Base-by-base conservation (phyloP, 1,284 basidiomycete species). In the Hypsizygus ulmarius region DNA sequence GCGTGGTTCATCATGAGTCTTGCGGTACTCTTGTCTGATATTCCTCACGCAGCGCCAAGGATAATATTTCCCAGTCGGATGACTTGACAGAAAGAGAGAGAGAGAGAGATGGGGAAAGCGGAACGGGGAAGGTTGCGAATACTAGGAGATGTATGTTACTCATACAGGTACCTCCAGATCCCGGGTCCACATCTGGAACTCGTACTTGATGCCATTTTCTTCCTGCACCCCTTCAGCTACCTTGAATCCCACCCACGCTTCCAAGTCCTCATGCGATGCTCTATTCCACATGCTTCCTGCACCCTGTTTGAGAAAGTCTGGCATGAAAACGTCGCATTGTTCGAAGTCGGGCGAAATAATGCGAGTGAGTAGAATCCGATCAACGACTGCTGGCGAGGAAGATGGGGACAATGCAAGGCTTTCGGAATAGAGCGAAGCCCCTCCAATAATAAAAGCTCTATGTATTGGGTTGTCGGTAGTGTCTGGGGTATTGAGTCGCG, bases 101-200 rank as follows among this genome's bases (percentile, higher is more conserved):
- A 36, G 16, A 10, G 28, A 19, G 28, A 32, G 12, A 32, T 27
- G 10, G 3, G 5, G 16, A 18, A 10, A 28, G 12, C 1, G 25
- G 42, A 35, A 25, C 7, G 36, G 45, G 9, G 39, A 34, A 18
- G 37, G 34, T 3, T 42, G 12, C 7, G 38, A 18, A 28, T 25
- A 11, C 29, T 49, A 33, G 14, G 12, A 25, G 34, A 28, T 25
- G 36, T 29, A 39, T 39, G 33, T 19, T 8, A 21, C 45, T 28
- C 3, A 37, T 15, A 38, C 10, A 15, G n/a, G 10, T 8, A 35
- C 45, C 38, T 62, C 60, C 38, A 46, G 30, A 47, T 59, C 59
- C 36, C 81, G 70, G 43, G 82, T 74, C 93, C 93, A 96, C 91
- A 96, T 93, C 73, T 97, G 90, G 66, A 86, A 96, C 69, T 90